Evolutionary conservation across 768 basidiomycete genomes (phyloP).

Genomic region (Lentinus tigrinus): DNA sequence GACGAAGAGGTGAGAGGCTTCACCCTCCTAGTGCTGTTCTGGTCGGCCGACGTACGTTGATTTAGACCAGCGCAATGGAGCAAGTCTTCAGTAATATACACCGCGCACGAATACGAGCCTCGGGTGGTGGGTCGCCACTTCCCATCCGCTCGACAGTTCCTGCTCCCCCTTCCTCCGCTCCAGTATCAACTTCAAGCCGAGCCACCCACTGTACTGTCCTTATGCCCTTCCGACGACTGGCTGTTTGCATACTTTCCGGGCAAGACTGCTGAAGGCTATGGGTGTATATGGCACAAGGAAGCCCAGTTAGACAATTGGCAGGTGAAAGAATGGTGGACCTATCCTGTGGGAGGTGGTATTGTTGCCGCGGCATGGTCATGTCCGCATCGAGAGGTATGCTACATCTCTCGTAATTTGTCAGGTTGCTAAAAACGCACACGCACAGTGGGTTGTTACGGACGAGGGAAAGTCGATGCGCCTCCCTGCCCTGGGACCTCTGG

Average conservation of each 20-base stretch:
- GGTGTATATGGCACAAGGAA: conserved; percentile 65
- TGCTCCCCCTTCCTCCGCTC: conserved; percentile 53
- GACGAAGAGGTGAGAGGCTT: conserved; percentile 47
- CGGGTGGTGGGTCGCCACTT: conserved; percentile 62
- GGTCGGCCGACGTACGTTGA: neutral
- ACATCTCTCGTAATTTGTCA: neutral
- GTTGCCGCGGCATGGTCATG: conserved; percentile 66
- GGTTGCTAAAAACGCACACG: neutral
- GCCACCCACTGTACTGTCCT: conserved; percentile 61
- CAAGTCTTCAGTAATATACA: conserved; percentile 64
- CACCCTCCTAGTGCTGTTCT: too few relatives aligned
- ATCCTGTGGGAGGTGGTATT: conserved; percentile 52
- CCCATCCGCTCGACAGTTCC: conserved; percentile 66
- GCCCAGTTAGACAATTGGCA: conserved; percentile 61
- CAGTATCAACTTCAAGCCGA: conserved; percentile 48
- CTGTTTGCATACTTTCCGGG: conserved; percentile 77
- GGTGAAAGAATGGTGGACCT: conserved; percentile 55
- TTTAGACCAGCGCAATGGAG: conserved; percentile 73
- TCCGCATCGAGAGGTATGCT: conserved; percentile 54
- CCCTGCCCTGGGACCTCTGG: conserved; percentile 56
- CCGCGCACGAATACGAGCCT: conserved; percentile 63
- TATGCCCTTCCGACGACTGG: conserved; percentile 58
- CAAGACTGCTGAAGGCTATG: conserved; percentile 51
- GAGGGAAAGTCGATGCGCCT: conserved; percentile 52
- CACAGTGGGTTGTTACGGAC: conserved; percentile 53